Evolutionary conservation across 1,284 basidiomycete genomes (phyloP), one percentile per base, ranked within the genome.

Genomic region (Ceratobasidium sp.): DNA sequence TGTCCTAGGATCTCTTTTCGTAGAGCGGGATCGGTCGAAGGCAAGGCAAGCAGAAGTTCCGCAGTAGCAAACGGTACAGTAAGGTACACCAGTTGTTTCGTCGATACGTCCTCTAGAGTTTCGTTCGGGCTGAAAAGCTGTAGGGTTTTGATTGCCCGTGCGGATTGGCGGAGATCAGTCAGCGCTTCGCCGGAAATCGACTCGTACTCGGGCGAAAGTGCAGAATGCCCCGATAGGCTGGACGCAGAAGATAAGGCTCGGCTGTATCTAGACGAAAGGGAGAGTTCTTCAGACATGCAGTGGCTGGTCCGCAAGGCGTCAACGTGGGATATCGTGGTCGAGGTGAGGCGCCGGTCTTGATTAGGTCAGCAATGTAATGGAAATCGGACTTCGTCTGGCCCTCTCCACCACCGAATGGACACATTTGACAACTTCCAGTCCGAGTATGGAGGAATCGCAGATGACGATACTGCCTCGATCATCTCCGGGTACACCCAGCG

Each of bases 81-180:
- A 64, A 97, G 84, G 79, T 94, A 97, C 8, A 90, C 81, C 55
- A 97, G 79, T 78, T 95, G 87, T 34, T 83, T 81, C 10, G 94
- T 94, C 0, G 90, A 84, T 47, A 98, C 86, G 78, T 98, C 95
- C 54, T 94, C 91, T 25, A 93, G 79, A 0, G 82, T 82, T 77
- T 98, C 95, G 76, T 97, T 97, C 7, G 89, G 82, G 68, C 92
- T 94, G 79, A 96, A 95, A 22, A 97, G 80, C 0, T 87, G 86
- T 27, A 96, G 82, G 54, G 80, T 81, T 27, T 81, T 73, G 57
- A 91, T 81, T 10, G 84, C 83, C 31, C 80, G 78, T 62, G 81
- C 78, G 34, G 90, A 76, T 38, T 79, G 78, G 29, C 78, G 78
- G 25, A 91, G 79, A 78, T 90, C 86, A 8, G 77, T 76, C 47